Evolutionary conservation across 768 basidiomycete genomes (phyloP).

Genomic region (Lactarius sp.): DNA sequence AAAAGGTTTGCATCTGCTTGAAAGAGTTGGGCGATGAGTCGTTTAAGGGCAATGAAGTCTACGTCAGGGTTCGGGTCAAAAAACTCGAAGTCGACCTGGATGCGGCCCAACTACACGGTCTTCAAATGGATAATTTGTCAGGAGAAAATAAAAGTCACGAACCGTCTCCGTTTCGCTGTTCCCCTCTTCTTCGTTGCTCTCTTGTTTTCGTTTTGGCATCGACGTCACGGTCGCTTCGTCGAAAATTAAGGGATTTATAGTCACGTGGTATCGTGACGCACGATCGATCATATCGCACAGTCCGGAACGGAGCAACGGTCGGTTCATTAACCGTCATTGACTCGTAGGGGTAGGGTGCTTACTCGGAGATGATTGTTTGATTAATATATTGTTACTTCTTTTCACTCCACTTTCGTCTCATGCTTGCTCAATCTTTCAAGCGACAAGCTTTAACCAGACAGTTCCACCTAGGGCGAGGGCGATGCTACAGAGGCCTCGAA

Average conservation of each 20-base stretch:
- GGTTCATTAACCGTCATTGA: too few species aligned
- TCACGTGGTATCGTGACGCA: not conserved
- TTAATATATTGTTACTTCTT: not conserved
- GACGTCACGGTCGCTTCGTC: too few species aligned
- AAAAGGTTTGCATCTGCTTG: constrained; percentile 69
- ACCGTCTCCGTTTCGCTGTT: constrained; percentile 40
- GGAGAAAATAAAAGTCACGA: constrained; percentile 32
- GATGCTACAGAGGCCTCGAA: not conserved
- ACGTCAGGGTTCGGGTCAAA: constrained; percentile 77
- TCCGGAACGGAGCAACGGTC: not conserved
- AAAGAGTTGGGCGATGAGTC: constrained; percentile 65
- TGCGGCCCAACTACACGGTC: constrained; percentile 46
- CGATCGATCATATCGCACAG: not conserved
- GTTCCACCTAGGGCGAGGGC: not conserved
- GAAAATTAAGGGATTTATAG: not conserved
- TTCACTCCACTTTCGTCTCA: not conserved
- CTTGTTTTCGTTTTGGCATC: constrained; percentile 56
- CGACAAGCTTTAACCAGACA: not conserved
- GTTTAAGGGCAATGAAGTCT: constrained; percentile 85
- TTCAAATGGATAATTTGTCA: not conserved
- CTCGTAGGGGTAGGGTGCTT: too few species aligned
- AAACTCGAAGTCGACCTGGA: constrained; percentile 92
- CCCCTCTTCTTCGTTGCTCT: constrained; percentile 33
- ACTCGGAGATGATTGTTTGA: not conserved
- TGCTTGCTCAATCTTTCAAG: constrained; percentile 3